Evolutionary conservation across 2,329 filamentous ascomycete genomes (phyloP), one percentile per base, ranked within the genome.

Genomic region (Arthrinium phaeospermum): DNA sequence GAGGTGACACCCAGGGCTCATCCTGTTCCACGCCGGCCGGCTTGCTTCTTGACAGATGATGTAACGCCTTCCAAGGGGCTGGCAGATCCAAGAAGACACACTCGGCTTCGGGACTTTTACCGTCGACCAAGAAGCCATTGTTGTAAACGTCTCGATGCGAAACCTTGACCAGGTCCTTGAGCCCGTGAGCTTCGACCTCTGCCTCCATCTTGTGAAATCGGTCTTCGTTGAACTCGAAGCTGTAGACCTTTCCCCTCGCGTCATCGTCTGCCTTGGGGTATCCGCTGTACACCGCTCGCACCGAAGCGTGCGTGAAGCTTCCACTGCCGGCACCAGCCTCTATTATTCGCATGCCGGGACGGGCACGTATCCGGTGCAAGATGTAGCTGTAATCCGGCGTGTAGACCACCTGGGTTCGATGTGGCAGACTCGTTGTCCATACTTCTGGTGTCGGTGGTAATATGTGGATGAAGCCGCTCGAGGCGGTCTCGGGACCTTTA

Each of bases 331-430:
- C 91, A 45, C 94, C 94, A 4, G 94, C 94, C 81, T 96, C 94
- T 71, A 96, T 95, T 47, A 96, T 85, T 27, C 87, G 88, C 67
- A 90, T 88, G 6, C 94, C 94, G 0, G 94, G 94, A 27, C 92
- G 85, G 6, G 92, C 93, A 45, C 92, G 89, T 77, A 96, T 88
- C 46, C 93, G 88, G 77, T 95, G 93, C 14, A 96, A 85, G 68
- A 96, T 90, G 79, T 95, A 96, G 83, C 93, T 95, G 83, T 95
- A 95, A 80, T 96, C 94, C 22, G 93, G 93, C 0, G 93, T 95
- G 80, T 96, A 96, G 70, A 96, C 94, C 49, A 96, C 94, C 79
- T 96, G 94, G 0, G 94, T 96, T 73, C 94, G 87, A 80, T 96
- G 94, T 1, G 94, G 94, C 68, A 96, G 83, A 72, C 92, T 94